Evolutionary conservation across 495 filamentous ascomycete species (phyloP).

Genomic region (Aspergillus sparsus): DNA sequence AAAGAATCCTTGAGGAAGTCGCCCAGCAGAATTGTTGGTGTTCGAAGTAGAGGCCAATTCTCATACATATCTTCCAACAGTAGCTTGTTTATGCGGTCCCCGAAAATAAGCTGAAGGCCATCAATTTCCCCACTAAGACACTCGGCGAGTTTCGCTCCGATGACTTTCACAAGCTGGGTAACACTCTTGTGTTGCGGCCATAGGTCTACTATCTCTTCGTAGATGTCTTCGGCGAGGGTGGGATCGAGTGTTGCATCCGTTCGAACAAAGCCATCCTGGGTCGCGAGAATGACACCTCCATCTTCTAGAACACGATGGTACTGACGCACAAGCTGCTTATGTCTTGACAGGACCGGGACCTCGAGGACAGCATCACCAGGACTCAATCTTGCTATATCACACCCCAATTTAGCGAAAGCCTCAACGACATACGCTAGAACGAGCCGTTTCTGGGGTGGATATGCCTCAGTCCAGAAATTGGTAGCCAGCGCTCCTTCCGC

Average conservation of each 20-base stretch:
- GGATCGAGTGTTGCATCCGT: not conserved
- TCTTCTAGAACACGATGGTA: not conserved
- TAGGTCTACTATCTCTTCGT: not conserved
- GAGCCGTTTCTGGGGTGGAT: not conserved
- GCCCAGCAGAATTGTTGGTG: not conserved
- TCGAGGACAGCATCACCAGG: not conserved
- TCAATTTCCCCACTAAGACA: conserved; percentile 27
- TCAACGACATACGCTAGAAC: not conserved
- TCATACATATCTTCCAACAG: conserved; percentile 31
- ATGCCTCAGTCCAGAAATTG: too few species aligned
- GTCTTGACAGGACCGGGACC: not conserved
- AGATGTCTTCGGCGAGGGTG: not conserved
- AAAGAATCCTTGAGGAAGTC: conserved; percentile 5
- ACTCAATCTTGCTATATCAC: not conserved
- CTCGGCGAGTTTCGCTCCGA: conserved; percentile 23
- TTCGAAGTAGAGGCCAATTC: conserved; percentile 26
- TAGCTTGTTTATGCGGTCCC: not conserved
- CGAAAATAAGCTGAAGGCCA: not conserved
- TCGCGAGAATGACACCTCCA: not conserved
- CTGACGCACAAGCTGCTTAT: not conserved
- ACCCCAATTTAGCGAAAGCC: not conserved
- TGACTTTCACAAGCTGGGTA: conserved; percentile 29
- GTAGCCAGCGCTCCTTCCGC: too few species aligned
- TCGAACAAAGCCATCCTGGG: not conserved
- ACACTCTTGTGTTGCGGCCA: conserved; percentile 31